phyloP scores from a whole-genome alignment of 2,329 filamentous ascomycete species.

The Camptophora hylomeconis region DNA sequence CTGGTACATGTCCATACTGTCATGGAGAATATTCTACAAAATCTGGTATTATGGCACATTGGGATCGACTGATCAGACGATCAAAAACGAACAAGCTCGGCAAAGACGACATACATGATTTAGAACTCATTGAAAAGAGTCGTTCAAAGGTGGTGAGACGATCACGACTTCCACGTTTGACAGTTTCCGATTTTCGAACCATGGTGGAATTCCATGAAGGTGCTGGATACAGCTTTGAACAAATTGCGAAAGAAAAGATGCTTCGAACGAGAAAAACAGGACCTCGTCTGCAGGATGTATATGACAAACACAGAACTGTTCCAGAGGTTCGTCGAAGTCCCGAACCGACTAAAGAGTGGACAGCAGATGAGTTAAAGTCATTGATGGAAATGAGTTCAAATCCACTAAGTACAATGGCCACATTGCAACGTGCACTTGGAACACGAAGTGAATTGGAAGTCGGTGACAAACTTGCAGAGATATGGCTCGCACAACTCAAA shows the following conservation, averaged over 20 bases:
- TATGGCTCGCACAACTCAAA: conserved; percentile 6
- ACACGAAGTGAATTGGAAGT: conserved; percentile 8
- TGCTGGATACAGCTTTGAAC: conserved; percentile 11
- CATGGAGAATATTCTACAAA: conserved; percentile 7
- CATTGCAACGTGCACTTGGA: conserved; percentile 5
- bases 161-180: conserved; percentile 5
- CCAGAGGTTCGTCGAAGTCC: no score
- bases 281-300: conserved; percentile 9
- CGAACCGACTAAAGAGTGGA: no score
- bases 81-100: conserved; percentile 5
- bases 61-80: conserved; percentile 7
- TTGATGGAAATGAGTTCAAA: conserved; percentile 8
- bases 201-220: conserved; percentile 16
- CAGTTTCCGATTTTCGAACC: conserved; percentile 11
- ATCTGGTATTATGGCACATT: conserved; percentile 10
- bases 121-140: conserved; percentile 11
- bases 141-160: conserved; percentile 4
- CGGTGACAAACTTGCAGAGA: conserved; percentile 14
- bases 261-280: conserved; percentile 9
- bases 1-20: conserved; percentile 14
- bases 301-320: no score
- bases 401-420: conserved; percentile 6
- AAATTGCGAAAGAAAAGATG: conserved; percentile 11
- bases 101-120: conserved; percentile 12
- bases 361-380: conserved; percentile 7